A percentile compares a stretch with the other conserved stretches of the same genome.
Evolutionary conservation across 2,329 filamentous ascomycete species (phyloP).

Genomic region (Colletotrichum liaoningense): DNA sequence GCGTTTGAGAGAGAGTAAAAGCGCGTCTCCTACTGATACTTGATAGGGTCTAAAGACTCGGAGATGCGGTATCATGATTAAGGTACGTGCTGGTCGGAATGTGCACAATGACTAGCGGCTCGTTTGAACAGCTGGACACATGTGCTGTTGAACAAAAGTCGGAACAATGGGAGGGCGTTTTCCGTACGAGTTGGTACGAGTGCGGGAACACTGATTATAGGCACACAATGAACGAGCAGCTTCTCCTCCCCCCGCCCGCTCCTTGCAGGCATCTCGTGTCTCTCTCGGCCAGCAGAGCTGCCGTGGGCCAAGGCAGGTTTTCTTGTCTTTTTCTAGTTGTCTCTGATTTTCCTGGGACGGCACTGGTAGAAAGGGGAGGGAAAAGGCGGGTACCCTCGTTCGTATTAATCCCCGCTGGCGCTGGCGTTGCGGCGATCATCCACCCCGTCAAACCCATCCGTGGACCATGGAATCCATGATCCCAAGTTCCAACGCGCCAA

Average conservation of each 20-base stretch:
- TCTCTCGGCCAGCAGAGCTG: slow-evolving; percentile 18
- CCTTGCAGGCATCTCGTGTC: slow-evolving; percentile 21
- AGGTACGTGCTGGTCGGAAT: slow-evolving; percentile 2
- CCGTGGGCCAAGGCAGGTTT: slow-evolving; percentile 27
- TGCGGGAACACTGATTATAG: neutral
- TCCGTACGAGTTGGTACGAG: neutral
- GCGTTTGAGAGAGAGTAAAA: neutral
- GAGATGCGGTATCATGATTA: neutral
- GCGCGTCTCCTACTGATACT: neutral
- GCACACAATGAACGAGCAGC: neutral
- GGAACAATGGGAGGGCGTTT: neutral
- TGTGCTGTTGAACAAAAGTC: neutral
- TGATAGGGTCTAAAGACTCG: neutral
- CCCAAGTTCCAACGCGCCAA: neutral
- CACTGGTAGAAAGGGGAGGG: slow-evolving; percentile 24
- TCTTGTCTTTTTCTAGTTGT: neutral
- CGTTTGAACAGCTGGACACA: neutral
- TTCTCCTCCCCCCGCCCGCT: neutral
- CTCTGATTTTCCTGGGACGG: slow-evolving; percentile 22
- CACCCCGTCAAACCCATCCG: slow-evolving; percentile 10
- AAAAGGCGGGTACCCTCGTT: slow-evolving; percentile 24
- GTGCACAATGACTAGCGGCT: slow-evolving; percentile 5
- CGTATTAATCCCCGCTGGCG: slow-evolving; percentile 34
- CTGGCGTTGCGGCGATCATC: slow-evolving; percentile 24
- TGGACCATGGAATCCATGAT: neutral